Evolutionary conservation across 2,329 filamentous ascomycete genomes (phyloP), one percentile per base, ranked within the genome.

Genomic region (Fusarium illudens): DNA sequence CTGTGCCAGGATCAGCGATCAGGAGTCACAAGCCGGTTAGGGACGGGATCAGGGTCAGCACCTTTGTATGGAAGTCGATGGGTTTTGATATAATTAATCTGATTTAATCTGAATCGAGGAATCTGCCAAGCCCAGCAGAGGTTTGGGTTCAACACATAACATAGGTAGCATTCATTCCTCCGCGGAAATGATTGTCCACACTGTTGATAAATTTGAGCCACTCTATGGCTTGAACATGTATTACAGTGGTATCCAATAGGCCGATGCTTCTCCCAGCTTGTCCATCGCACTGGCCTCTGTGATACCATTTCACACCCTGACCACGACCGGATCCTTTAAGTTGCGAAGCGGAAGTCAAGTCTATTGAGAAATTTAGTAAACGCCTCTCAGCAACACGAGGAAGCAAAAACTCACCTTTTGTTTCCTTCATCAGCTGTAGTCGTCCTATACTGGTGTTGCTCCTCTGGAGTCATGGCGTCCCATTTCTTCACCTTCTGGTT

Each of bases 401-500:
- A 5, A 49, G 22, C 0, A 6, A 15, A 15, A 2, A 22, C 58
- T 36, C 22, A 66, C 63, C 64, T 42, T 36, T 66, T 66, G 11
- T 66, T 66, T 0, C 58, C 58, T 27, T 59, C 22, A 10, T 84
- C 80, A 2, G 74, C 79, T 0, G 82, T 84, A 1, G 78, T 83
- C n/a, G 72, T 77, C 7, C 82, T 73, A 64, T 84, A 85, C 1
- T 76, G 59, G 9, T 78, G 74, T 51, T 80, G 81, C 64, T 84
- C 75, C 54, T 82, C 79, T 1, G 74, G 69, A 4, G 75, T 79
- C 76, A 81, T 77, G 3, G 71, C 70, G 36, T 80, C 76, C 80
- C 80, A 82, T 51, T 67, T 75, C 63, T 75, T 77, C 19, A 77
- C 77, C 53, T 79, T 79, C 32, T 71, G 70, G 11, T 71, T 72